Evolutionary conservation across 768 basidiomycete species (phyloP).

Genomic region (Mycena haematopus): DNA sequence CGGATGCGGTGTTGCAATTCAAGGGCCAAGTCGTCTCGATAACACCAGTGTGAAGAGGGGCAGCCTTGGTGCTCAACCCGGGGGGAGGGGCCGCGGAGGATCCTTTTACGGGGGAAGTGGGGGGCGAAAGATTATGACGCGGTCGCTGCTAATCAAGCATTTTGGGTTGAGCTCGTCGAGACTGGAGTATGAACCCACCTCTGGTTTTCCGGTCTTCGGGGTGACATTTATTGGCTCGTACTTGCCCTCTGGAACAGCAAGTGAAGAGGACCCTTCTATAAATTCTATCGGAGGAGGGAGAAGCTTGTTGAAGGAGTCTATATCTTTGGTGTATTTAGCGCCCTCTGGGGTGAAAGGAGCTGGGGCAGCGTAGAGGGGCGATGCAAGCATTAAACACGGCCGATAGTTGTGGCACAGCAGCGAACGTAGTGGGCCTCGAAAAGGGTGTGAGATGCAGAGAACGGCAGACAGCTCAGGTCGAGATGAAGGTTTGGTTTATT

Average conservation of each 20-base stretch:
- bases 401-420: slow-evolving; percentile 16
- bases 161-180: slow-evolving; percentile 29
- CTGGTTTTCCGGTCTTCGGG: slow-evolving; percentile 56
- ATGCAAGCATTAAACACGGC: slow-evolving; percentile 63
- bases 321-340: slow-evolving; percentile 65
- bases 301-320: slow-evolving; percentile 79
- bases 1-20: slow-evolving; percentile 55
- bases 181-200: slow-evolving; percentile 46
- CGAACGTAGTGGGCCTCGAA: slow-evolving; percentile 6
- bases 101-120: slow-evolving; percentile 23
- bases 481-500: slow-evolving; percentile 6
- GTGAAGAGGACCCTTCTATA: slow-evolving; percentile 81
- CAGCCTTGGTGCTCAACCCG: slow-evolving; percentile 37
- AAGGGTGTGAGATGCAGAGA: slow-evolving; percentile 6
- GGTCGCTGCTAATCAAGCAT: slow-evolving; percentile 22
- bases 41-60: slow-evolving; percentile 55
- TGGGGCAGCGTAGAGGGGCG: slow-evolving; percentile 60
- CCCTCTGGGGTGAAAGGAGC: slow-evolving; percentile 62
- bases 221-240: slow-evolving; percentile 83
- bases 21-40: slow-evolving; percentile 72
- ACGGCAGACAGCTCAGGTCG: not conserved
- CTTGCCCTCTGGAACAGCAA: slow-evolving; percentile 75
- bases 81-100: slow-evolving; percentile 2
- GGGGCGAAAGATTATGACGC: slow-evolving; percentile 24
- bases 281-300: slow-evolving; percentile 85